phyloP scores from a whole-genome alignment of 164 flowering plant genomes.

The Malania oleifera region DNA sequence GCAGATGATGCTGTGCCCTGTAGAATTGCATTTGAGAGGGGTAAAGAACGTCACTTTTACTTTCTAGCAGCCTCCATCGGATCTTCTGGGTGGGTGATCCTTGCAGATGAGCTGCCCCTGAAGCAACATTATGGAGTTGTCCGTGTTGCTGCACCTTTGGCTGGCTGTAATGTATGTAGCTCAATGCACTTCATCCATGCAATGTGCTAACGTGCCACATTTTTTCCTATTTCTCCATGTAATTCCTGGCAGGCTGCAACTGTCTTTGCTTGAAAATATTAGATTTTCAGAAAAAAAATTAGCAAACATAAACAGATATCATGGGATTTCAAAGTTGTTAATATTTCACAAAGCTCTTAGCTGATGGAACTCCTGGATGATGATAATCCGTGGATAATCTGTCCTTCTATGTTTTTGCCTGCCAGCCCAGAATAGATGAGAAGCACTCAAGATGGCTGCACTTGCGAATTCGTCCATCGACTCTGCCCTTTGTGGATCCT shows the following conservation, averaged over 20 bases:
- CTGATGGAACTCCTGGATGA: too few species aligned
- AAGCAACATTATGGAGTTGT: conserved; percentile 56
- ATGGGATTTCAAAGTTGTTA: too few species aligned
- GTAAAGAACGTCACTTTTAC: conserved; percentile 85
- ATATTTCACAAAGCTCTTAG: too few species aligned
- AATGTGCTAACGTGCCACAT: too few species aligned
- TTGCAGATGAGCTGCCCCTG: conserved; percentile 70
- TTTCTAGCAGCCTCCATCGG: conserved; percentile 69
- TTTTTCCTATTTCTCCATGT: neutral
- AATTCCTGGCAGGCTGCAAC: too few species aligned
- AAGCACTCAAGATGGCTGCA: conserved; percentile 90
- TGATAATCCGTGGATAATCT: neutral
- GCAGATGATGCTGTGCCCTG: conserved; percentile 94
- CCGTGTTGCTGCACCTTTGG: conserved; percentile 83
- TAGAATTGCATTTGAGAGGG: conserved; percentile 93
- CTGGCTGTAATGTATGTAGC: conserved; percentile 85
- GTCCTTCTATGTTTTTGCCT: conserved; percentile 5
- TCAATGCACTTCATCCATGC: too few species aligned
- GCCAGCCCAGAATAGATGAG: conserved; percentile 80
- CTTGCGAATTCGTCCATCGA: conserved; percentile 83
- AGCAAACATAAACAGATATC: too few species aligned
- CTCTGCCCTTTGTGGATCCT: conserved; percentile 54
- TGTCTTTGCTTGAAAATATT: too few species aligned
- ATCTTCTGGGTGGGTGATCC: conserved; percentile 77
- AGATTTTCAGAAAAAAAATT: too few species aligned